Evolutionary conservation across 768 basidiomycete species (phyloP), one percentile per base, ranked within the genome.

Genomic region (Hygrophorus pudorinus): DNA sequence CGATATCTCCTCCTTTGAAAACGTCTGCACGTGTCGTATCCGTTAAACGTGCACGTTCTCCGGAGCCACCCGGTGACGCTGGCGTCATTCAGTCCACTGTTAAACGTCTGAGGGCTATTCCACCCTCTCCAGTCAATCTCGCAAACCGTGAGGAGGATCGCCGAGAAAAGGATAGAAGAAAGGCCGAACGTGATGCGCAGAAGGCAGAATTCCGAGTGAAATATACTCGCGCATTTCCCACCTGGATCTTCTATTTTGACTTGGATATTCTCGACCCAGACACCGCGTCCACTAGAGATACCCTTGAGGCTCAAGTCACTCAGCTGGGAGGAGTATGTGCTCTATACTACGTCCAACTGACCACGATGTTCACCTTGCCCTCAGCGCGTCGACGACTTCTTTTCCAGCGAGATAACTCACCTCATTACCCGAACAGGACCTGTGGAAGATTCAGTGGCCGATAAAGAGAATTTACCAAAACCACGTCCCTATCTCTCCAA

Each of bases 221-320:
- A 67, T 97, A 91, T 62, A 75, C 72, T 44, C 76, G 77, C 41
- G 86, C 85, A 16, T 96, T 98, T 65, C 89, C 89, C 2, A 65
- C 62, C 18, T 90, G 83, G 70, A 75, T 70, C 13, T 94, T 98
- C 62, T 84, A 89, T 62, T 84, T 97, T 57, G 91, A 96, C 57
- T 57, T 65, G 29, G 63, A 76, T 38, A 66, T 62, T 46, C 61
- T 79, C 47, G 72, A 76, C 53, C 54, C 63, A 33, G 65, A 60
- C 6, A 47, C 48, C 38, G 51, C 48, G 18, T 48, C 65, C 24
- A 63, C 67, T 40, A 61, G 64, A 14, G 65, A 71, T 30, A 54
- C 51, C 18, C 63, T 89, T 30, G 75, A 71, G 49, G 58, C 68
- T 31, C 72, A 75, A 51, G 78, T 94, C 28, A 53, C 62, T 29